These are phyloP conservation scores for Solanum sejunctum DNA, from an alignment of 257 asterid genomes.

Conservation along the genomic window DNA sequence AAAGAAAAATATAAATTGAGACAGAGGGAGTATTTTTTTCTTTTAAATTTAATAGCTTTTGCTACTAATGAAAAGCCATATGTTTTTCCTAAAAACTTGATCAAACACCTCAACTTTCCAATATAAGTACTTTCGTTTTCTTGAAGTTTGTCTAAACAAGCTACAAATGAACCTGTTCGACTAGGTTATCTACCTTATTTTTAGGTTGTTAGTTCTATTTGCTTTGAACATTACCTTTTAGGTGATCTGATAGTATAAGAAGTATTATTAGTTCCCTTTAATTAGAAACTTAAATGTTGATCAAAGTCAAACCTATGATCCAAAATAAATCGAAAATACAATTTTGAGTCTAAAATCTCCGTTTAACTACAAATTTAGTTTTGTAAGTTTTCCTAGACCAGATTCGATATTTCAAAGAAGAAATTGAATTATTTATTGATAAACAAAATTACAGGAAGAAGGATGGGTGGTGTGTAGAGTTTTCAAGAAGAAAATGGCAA, in stretches of 20 bases:
- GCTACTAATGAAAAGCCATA: neutral
- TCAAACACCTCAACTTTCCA: neutral
- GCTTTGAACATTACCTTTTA: neutral
- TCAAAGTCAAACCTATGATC: no score
- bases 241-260: neutral
- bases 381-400: no score
- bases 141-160: neutral
- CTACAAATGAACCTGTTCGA: neutral
- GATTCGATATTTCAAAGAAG: no score
- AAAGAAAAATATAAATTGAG: no score
- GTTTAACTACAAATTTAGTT: no score
- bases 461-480: constrained; percentile 97
- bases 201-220: neutral
- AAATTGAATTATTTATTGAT: neutral
- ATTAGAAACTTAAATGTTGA: no score
- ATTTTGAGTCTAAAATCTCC: no score
- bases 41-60: neutral
- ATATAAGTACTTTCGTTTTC: neutral
- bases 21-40: neutral
- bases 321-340: no score
- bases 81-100: neutral
- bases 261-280: neutral
- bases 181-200: neutral
- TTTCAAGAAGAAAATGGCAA: constrained; percentile 59
- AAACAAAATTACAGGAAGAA: constrained; percentile 61